phyloP scores from a whole-genome alignment of 768 basidiomycete species.

The Clitopilus passeckerianus region DNA sequence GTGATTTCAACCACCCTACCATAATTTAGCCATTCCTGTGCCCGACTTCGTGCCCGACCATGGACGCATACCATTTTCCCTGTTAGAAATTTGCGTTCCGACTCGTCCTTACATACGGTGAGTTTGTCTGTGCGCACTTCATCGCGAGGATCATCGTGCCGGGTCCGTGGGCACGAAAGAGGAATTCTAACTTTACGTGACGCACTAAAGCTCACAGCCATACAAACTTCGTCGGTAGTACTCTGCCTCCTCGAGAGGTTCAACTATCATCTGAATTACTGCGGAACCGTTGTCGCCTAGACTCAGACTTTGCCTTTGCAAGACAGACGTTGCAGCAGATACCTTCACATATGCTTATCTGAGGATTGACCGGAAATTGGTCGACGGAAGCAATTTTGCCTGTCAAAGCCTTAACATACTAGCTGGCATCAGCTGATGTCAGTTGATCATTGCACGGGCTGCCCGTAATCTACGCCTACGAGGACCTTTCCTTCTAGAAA shows the following conservation, averaged over 20 bases:
- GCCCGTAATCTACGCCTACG: no score
- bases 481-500: not conserved
- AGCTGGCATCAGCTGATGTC: not conserved
- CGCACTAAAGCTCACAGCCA: not conserved
- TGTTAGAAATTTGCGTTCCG: constrained; percentile 11
- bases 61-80: constrained; percentile 10
- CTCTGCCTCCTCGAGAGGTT: not conserved
- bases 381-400: not conserved
- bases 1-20: constrained; percentile 2
- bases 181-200: not conserved
- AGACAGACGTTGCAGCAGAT: constrained; percentile 14
- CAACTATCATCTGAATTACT: not conserved
- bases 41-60: constrained; percentile 4
- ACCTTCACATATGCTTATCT: constrained; percentile 19
- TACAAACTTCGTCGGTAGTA: not conserved
- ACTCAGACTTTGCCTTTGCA: not conserved
- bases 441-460: not conserved
- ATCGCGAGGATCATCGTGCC: not conserved
- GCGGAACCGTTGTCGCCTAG: constrained; percentile 2
- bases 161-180: not conserved
- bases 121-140: not conserved
- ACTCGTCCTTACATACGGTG: not conserved
- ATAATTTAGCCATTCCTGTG: constrained; percentile 21
- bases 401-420: not conserved
- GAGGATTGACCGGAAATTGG: not conserved